Conservation (phyloP, 148 eudicot species). For the Polygonum maritimum region DNA sequence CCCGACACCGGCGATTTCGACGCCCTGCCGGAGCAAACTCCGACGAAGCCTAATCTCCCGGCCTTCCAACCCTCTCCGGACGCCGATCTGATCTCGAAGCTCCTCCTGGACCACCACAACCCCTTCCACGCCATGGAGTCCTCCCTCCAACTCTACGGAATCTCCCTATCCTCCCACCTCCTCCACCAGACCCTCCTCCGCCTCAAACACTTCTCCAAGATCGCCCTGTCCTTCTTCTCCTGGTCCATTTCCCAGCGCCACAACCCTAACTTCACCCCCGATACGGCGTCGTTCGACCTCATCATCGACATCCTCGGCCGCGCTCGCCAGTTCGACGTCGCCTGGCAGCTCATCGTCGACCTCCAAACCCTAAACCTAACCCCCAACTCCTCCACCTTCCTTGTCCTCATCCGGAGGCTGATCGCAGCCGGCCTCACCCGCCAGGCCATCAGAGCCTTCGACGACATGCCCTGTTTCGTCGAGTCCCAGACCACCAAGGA, state of each 20-base stretch:
- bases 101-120: conserved; percentile 79
- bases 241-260: conserved; percentile 15
- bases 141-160: conserved; percentile 76
- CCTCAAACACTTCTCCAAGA: conserved; percentile 48
- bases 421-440: conserved; percentile 67
- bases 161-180: conserved; percentile 41
- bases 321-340: conserved; percentile 75
- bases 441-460: conserved; percentile 63
- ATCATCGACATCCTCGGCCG: conserved; percentile 52
- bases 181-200: conserved; percentile 84
- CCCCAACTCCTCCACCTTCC: conserved; percentile 45
- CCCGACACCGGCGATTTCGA: background rate
- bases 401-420: conserved; percentile 47
- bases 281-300: conserved; percentile 35
- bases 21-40: background rate
- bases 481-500: conserved; percentile 13
- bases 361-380: conserved; percentile 36
- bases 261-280: conserved; percentile 20
- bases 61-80: conserved; percentile 3
- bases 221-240: conserved; percentile 66
- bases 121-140: conserved; percentile 90
- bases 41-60: conserved; percentile 8
- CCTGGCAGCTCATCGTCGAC: conserved; percentile 62
- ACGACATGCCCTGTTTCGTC: conserved; percentile 63
- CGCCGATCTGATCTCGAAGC: conserved; percentile 29